These are phyloP conservation scores for Bacidia gigantensis DNA, from an alignment of 495 filamentous ascomycete species.

Conservation along the genomic window DNA sequence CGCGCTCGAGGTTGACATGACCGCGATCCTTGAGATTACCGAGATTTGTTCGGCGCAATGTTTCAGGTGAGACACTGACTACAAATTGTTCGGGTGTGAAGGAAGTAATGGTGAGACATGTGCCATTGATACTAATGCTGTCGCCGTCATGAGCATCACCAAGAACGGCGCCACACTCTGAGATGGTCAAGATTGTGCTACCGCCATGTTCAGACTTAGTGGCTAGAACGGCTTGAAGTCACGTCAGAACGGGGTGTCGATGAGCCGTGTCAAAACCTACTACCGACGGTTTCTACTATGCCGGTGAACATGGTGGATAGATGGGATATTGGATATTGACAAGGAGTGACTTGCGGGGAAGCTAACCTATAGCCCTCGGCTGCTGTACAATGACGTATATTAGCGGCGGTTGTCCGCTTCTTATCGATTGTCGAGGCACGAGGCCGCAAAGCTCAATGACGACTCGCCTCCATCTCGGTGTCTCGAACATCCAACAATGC, in stretches of 20 bases:
- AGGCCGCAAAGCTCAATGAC: no score
- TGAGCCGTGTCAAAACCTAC: conserved; percentile 34
- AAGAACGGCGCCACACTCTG: conserved; percentile 58
- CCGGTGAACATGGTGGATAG: conserved; percentile 84
- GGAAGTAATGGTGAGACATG: conserved; percentile 81
- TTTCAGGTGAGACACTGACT: conserved; percentile 91
- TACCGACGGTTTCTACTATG: conserved; percentile 88
- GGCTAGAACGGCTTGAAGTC: conserved; percentile 55
- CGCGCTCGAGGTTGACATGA: conserved; percentile 82
- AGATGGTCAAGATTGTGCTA: conserved; percentile 84
- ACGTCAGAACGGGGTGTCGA: conserved; percentile 4
- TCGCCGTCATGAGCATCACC: conserved; percentile 53
- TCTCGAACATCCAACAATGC: no score
- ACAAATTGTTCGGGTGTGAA: conserved; percentile 64
- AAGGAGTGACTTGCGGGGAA: no score
- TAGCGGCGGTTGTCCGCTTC: no score
- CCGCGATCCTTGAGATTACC: conserved; percentile 37
- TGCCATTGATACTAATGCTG: conserved; percentile 30
- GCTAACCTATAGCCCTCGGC: no score
- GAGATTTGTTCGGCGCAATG: conserved; percentile 89
- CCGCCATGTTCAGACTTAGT: conserved; percentile 55
- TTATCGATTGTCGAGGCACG: no score
- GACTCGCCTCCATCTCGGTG: no score
- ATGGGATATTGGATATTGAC: no score
- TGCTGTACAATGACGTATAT: no score